Conservation (phyloP, 345 rosid genomes). For the Gossypium thurberi region DNA sequence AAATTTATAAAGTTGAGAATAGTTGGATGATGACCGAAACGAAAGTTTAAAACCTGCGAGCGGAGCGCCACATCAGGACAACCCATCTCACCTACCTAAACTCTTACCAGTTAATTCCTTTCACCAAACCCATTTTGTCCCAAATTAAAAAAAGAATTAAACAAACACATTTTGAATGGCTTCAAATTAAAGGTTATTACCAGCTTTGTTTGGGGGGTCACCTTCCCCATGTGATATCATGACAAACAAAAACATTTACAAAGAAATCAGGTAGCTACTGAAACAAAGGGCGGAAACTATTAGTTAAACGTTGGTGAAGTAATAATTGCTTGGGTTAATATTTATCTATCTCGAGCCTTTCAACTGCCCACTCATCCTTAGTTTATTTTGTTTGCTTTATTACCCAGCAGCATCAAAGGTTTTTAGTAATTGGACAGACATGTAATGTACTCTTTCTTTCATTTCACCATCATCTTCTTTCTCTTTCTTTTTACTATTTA, state of each 20-base stretch:
- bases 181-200: background rate
- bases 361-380: no score
- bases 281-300: conserved; percentile 28
- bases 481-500: no score
- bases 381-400: background rate
- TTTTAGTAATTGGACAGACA: conserved; percentile 2
- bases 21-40: no score
- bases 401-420: background rate
- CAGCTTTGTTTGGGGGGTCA: background rate
- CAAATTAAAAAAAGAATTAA: background rate
- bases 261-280: conserved; percentile 24
- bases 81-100: background rate
- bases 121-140: background rate
- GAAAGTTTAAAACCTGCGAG: conserved; percentile 21
- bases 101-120: background rate
- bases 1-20: no score
- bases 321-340: conserved; percentile 4
- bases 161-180: background rate
- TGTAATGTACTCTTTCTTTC: background rate
- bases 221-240: background rate
- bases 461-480: no score
- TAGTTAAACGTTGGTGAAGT: background rate
- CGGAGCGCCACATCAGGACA: conserved; percentile 1
- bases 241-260: background rate
- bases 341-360: conserved; percentile 4